Evolutionary conservation across 202 grass and related monocot genomes (phyloP), one percentile per base, ranked within the genome.

Genomic region (Schoenoplectus tabernaemontani): DNA sequence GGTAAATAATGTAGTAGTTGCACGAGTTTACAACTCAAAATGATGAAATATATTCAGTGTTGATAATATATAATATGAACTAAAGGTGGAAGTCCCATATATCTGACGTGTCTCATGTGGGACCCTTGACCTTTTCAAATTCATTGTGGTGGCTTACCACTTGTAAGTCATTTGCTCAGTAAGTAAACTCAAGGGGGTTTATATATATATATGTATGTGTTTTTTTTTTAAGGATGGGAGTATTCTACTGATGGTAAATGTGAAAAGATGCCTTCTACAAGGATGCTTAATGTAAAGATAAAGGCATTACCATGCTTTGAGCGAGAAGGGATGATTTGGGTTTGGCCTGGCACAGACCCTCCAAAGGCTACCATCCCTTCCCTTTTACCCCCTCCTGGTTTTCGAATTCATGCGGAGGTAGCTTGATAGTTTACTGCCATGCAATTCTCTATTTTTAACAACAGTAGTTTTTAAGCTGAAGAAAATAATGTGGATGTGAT

Each of bases 281-380:
- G 47, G 59, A 95, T 85, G 86, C 83, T 99, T 12, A 33, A 93
- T 28, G 87, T 96, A 33, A 87, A 84, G 42, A 93, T 99, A 67
- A 85, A 68, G 47, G 83, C 96, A 71, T 88, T 99, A 83, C 88
- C 92, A 30, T 99, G 96, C 72, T 93, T 96, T 23, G 96, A 99
- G 87, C 90, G 91, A 79, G 96, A 99, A 88, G 92, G 96, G 63
- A 96, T 99, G 96, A 89, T 99, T 77, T 99, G 96, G 96, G 89
- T 99, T 30, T 99, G 96, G 96, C 96, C 92, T 46, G 96, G 96
- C 0, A 66, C 84, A 39, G 90, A 92, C 2, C 87, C 96, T 23
- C 96, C 96, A 0, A 83, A 64, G 15, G 42, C 86, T n/a, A 91
- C 84, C 22, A 86, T 99, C 76, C 96, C 96, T 78, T 99, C 96